Percentiles rank a stretch among this genome's conserved stretches.
Conservation (phyloP, 192 early-diverging fungal species). For the Coemansia sp. region DNA sequence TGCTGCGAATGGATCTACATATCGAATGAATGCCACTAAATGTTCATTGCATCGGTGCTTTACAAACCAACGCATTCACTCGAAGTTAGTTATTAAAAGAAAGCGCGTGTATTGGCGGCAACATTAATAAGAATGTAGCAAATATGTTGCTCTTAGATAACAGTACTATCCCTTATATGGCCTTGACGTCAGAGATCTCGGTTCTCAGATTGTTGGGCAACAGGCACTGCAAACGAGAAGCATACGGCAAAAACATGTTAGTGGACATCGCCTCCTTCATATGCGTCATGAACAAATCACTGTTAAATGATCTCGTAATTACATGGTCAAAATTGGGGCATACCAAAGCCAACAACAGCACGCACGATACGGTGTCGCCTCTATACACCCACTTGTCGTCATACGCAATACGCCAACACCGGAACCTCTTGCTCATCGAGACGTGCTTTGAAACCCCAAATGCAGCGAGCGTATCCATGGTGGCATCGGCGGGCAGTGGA, state of each 20-base stretch:
- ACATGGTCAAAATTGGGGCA: neutral
- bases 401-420: neutral
- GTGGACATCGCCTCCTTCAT: neutral
- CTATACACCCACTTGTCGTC: neutral
- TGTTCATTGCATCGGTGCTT: no score
- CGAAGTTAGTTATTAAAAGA: no score
- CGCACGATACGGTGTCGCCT: neutral
- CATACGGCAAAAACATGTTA: neutral
- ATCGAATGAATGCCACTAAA: no score
- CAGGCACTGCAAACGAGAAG: neutral
- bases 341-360: neutral
- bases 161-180: neutral
- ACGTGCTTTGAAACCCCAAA: neutral
- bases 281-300: neutral
- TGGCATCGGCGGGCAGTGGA: neutral
- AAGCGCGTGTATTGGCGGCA: no score
- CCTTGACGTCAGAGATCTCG: neutral
- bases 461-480: neutral
- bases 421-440: neutral
- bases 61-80: no score
- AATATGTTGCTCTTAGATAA: neutral
- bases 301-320: neutral
- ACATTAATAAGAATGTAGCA: neutral
- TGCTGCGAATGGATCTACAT: neutral
- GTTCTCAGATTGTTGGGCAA: neutral